Percentiles rank a stretch among this genome's conserved stretches.
These are phyloP conservation scores for Suhomyces ambrosiae DNA, from an alignment of 1,139 yeast genomes.

Conservation along the genomic window DNA sequence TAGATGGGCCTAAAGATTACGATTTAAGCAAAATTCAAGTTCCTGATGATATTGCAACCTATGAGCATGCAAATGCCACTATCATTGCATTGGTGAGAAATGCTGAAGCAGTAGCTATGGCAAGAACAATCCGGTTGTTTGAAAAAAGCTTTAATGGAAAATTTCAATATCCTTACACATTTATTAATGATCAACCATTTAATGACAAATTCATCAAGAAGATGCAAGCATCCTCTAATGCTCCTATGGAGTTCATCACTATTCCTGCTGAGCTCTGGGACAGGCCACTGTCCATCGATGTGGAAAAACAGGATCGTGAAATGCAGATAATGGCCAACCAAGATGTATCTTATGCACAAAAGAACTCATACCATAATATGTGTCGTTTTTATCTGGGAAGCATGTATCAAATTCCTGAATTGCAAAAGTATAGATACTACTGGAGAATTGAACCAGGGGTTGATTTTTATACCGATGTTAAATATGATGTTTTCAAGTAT, in stretches of 20 bases:
- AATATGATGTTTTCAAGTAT: constrained; percentile 77
- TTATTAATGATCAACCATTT: constrained; percentile 72
- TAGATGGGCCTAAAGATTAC: constrained; percentile 54
- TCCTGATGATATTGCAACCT: constrained; percentile 24
- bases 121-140: constrained; percentile 55
- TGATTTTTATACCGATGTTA: constrained; percentile 62
- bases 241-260: constrained; percentile 59
- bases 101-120: constrained; percentile 52
- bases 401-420: constrained; percentile 63
- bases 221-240: constrained; percentile 44
- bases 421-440: constrained; percentile 58
- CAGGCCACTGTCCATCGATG: constrained; percentile 61
- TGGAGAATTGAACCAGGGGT: constrained; percentile 87
- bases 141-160: constrained; percentile 68
- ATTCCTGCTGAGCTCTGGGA: constrained; percentile 64
- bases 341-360: constrained; percentile 63
- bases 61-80: constrained; percentile 68
- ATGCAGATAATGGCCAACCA: constrained; percentile 44
- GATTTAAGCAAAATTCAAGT: constrained; percentile 40
- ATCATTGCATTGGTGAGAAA: constrained; percentile 71
- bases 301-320: constrained; percentile 37
- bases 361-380: constrained; percentile 75
- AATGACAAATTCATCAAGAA: constrained; percentile 53
- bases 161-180: constrained; percentile 79
- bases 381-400: constrained; percentile 70